Conservation (phyloP, 2,329 filamentous ascomycete species). For the Alternaria incomplexa region DNA sequence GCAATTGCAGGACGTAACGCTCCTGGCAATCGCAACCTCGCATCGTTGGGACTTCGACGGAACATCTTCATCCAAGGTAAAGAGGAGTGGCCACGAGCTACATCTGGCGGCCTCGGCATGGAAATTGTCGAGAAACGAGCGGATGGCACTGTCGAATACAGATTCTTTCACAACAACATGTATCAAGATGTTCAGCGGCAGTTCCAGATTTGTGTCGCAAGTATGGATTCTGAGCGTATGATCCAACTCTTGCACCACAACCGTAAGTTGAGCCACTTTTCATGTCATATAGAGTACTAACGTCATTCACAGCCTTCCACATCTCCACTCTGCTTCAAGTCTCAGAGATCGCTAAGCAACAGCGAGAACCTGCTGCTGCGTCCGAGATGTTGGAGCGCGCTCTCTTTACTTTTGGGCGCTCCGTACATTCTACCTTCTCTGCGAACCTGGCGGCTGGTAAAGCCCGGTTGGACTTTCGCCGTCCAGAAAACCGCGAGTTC, state of each 20-base stretch:
- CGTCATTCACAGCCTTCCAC: conserved; percentile 71
- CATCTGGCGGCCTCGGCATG: conserved; percentile 86
- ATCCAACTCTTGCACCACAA: conserved; percentile 75
- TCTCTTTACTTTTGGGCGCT: conserved; percentile 90
- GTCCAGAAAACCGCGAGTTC: conserved; percentile 89
- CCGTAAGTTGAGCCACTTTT: conserved; percentile 49
- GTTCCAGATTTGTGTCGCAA: conserved; percentile 81
- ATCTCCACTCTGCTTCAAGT: conserved; percentile 93
- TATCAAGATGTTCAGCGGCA: conserved; percentile 78
- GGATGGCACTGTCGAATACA: conserved; percentile 73
- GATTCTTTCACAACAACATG: conserved; percentile 73
- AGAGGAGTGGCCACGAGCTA: conserved; percentile 82
- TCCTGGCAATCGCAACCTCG: conserved; percentile 65
- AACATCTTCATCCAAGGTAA: conserved; percentile 88
- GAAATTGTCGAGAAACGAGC: conserved; percentile 63
- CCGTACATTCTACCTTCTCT: conserved; percentile 81
- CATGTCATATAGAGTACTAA: conserved; percentile 21
- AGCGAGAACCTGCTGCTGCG: conserved; percentile 84
- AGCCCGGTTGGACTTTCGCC: conserved; percentile 78
- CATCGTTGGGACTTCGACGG: conserved; percentile 72
- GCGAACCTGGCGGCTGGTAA: conserved; percentile 77
- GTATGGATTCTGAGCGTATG: conserved; percentile 83
- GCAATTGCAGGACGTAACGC: conserved; percentile 63
- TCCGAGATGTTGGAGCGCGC: conserved; percentile 89
- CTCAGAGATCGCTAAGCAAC: conserved; percentile 88